Base-by-base conservation (phyloP, 1,284 basidiomycete species). In the Austropuccinia psidii region DNA sequence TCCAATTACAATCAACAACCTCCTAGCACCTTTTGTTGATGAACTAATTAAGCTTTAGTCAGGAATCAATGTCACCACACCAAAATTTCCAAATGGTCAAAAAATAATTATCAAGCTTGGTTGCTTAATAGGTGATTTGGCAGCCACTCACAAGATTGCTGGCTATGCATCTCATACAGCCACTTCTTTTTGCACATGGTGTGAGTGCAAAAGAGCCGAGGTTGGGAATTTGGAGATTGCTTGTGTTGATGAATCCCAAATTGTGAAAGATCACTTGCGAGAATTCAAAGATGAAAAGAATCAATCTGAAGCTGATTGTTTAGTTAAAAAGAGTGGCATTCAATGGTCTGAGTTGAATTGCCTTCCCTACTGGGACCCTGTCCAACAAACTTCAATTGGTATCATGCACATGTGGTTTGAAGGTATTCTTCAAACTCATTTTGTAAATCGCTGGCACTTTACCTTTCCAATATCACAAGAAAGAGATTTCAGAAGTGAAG, bases 61-160 rank as follows among this genome's bases (percentile, higher is more conserved):
- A 3, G 13, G 45, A 19, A 4, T 29, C 4, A 49, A 43, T 1
- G 45, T 68, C 1, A 1, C 2, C 1, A 55, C 65, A 29, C 49
- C 33, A 7, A 2, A 41, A 21, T 68, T 27, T 27, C 49, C 49
- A 3, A 4, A 43, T 13, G 35, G 65, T 35, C 33, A 37, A 29
- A 68, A 5, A 3, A 21, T 68, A 11, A 15, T 37, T 27, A 49
- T 37, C 2, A 68, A 43, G 29, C 50, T 55, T 6, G 49, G 3
- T 17, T 27, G 45, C 7, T 43, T 68, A 37, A 24, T 68, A 31
- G 52, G 49, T 37, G 50, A 68, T 45, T 13, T 68, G 3, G 50
- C 55, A 2, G 65, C 65, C 19, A 68, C 65, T 37, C 65, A 68
- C 29, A 68, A 68, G 43, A 35, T 68, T 1, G 65, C 47, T 41